phyloP scores from a whole-genome alignment of 2,329 filamentous ascomycete species.

The Fusarium oligoseptatum region DNA sequence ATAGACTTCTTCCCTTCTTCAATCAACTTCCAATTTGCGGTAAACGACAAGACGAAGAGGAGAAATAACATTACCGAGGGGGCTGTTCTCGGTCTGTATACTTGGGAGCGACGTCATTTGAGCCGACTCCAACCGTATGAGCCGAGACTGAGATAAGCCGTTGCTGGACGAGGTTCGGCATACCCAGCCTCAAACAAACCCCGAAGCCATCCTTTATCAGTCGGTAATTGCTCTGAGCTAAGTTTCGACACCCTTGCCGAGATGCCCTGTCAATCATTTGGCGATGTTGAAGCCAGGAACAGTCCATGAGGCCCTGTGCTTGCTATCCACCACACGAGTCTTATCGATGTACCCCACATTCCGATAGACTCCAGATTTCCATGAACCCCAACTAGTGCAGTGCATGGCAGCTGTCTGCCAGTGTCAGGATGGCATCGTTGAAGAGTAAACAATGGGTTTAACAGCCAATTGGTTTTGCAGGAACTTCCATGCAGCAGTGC shows the following conservation, averaged over 20 bases:
- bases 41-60: conserved; percentile 14
- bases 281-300: conserved; percentile 3
- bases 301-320: conserved; percentile 11
- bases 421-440: conserved; percentile 16
- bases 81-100: conserved; percentile 31
- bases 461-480: background rate
- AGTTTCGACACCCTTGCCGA: background rate
- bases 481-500: background rate
- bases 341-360: conserved; percentile 42
- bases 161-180: conserved; percentile 43
- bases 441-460: background rate
- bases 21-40: conserved; percentile 10
- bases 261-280: background rate
- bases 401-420: conserved; percentile 18
- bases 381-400: conserved; percentile 7
- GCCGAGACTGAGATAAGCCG: conserved; percentile 47
- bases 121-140: conserved; percentile 50
- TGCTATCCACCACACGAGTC: conserved; percentile 37
- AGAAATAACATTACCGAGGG: conserved; percentile 41
- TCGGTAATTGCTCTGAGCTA: background rate
- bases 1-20: conserved; percentile 18
- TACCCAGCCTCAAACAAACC: conserved; percentile 15
- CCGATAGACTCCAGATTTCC: conserved; percentile 33
- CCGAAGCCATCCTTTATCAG: background rate
- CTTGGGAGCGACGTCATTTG: conserved; percentile 48